Conservation (phyloP, 495 filamentous ascomycete genomes). For the Penicillium waksmanii region DNA sequence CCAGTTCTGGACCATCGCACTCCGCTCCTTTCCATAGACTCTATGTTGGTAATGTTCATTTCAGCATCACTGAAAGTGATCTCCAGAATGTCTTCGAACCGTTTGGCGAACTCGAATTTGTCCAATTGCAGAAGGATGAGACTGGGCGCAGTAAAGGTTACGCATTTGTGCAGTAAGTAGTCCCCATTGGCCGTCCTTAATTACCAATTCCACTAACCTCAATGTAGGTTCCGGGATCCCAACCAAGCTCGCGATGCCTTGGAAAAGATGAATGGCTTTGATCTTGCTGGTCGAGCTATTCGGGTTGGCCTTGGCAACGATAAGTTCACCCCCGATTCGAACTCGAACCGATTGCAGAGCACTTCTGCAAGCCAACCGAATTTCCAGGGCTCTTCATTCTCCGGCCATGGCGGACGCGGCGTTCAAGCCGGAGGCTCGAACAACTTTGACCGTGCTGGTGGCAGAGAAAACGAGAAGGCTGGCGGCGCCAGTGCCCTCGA, state of each 20-base stretch:
- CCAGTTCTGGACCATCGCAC: slow-evolving; percentile 63
- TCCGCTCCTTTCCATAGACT: slow-evolving; percentile 96
- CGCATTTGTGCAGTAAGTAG: slow-evolving; percentile 96
- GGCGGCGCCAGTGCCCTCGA: slow-evolving; percentile 93
- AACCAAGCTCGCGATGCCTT: slow-evolving; percentile 89
- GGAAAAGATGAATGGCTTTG: slow-evolving; percentile 99
- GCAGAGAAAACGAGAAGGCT: slow-evolving; percentile 86
- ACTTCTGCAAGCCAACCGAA: slow-evolving; percentile 70
- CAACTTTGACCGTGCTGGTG: slow-evolving; percentile 91
- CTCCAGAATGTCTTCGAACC: slow-evolving; percentile 96
- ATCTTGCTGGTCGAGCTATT: slow-evolving; percentile 95
- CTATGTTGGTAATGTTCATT: slow-evolving; percentile 99
- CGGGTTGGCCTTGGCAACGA: slow-evolving; percentile 99
- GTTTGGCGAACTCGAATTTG: slow-evolving; percentile 97
- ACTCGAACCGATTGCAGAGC: slow-evolving; percentile 86
- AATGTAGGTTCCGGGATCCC: slow-evolving; percentile 82
- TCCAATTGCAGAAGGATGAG: slow-evolving; percentile 95
- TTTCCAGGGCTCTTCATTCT: slow-evolving; percentile 94
- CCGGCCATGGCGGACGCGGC: slow-evolving; percentile 86
- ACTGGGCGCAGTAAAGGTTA: slow-evolving; percentile 90
- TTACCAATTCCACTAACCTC: background rate
- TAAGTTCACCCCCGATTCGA: slow-evolving; percentile 99
- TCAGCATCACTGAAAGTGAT: slow-evolving; percentile 97
- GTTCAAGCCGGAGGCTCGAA: slow-evolving; percentile 76
- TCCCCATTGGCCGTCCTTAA: background rate